Evolutionary conservation across 208 protist genomes (phyloP).

Genomic region (Zelonia costaricensis): DNA sequence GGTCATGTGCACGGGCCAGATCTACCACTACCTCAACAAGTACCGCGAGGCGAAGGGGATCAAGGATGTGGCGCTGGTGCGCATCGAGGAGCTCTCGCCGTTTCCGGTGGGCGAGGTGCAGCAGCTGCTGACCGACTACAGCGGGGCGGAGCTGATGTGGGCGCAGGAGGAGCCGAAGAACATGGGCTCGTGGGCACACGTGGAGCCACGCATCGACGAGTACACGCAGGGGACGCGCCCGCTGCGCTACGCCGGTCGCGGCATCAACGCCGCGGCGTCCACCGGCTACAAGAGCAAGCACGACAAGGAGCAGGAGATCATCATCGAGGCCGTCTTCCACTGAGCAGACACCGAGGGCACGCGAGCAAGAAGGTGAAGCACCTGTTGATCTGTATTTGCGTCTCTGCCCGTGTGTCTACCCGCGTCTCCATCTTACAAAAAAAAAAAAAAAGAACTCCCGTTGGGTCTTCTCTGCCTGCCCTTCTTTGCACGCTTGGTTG

Average conservation of each 20-base stretch:
- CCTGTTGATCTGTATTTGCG: not conserved
- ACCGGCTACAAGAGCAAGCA: constrained; percentile 78
- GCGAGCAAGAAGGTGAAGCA: not conserved
- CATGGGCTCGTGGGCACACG: constrained; percentile 93
- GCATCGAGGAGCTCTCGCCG: constrained; percentile 96
- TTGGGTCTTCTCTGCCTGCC: not conserved
- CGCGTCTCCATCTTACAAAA: not conserved
- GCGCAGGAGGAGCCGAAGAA: constrained; percentile 98
- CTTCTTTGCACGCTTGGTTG: too few species aligned
- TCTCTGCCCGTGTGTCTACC: not conserved
- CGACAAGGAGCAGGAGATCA: constrained; percentile 72
- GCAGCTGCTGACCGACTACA: constrained; percentile 79
- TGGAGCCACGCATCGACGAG: constrained; percentile 82
- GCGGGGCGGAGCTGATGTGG: constrained; percentile 94
- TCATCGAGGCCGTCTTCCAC: constrained; percentile 45
- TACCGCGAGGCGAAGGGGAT: constrained; percentile 56
- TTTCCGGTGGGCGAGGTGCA: constrained; percentile 96
- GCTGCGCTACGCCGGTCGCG: constrained; percentile 65
- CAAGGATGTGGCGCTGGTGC: constrained; percentile 89
- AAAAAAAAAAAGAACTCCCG: too few species aligned
- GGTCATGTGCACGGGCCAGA: constrained; percentile 97
- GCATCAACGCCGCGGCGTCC: constrained; percentile 53
- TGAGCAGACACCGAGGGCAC: constrained; percentile 2
- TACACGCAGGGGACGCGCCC: constrained; percentile 65
- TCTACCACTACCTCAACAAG: constrained; percentile 95